phyloP scores from a whole-genome alignment of 345 rosid species.

The Mercurialis annua region DNA sequence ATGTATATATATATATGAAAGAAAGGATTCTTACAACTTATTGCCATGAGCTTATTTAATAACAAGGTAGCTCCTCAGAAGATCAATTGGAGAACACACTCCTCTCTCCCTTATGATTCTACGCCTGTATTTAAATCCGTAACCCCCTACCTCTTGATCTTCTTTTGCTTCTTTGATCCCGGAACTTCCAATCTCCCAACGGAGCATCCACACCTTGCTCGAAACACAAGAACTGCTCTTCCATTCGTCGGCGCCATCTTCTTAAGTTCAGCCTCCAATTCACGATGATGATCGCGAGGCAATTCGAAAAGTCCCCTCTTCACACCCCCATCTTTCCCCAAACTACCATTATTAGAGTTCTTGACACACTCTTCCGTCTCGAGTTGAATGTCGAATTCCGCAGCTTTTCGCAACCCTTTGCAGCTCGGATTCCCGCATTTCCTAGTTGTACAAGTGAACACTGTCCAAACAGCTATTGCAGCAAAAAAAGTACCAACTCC shows the following conservation, averaged over 20 bases:
- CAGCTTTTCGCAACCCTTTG: constrained; percentile 71
- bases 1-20: constrained; percentile 36
- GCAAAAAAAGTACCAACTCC: constrained; percentile 59
- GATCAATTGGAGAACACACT: constrained; percentile 37
- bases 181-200: constrained; percentile 87
- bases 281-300: constrained; percentile 67
- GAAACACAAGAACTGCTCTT: constrained; percentile 58
- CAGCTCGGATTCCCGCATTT: constrained; percentile 83
- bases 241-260: constrained; percentile 84
- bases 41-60: constrained; percentile 44
- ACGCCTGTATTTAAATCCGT: constrained; percentile 35
- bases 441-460: constrained; percentile 52
- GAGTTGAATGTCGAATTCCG: constrained; percentile 84
- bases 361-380: constrained; percentile 89
- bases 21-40: constrained; percentile 48
- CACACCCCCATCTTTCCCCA: constrained; percentile 43
- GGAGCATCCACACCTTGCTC: constrained; percentile 60
- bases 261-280: constrained; percentile 68
- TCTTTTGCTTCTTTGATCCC: constrained; percentile 71
- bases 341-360: constrained; percentile 38
- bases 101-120: constrained; percentile 40
- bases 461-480: constrained; percentile 57
- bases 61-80: constrained; percentile 30
- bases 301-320: constrained; percentile 61
- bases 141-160: constrained; percentile 65